Base-by-base conservation (phyloP, 1,139 yeast genomes). In the Maudiozyma humilis region DNA sequence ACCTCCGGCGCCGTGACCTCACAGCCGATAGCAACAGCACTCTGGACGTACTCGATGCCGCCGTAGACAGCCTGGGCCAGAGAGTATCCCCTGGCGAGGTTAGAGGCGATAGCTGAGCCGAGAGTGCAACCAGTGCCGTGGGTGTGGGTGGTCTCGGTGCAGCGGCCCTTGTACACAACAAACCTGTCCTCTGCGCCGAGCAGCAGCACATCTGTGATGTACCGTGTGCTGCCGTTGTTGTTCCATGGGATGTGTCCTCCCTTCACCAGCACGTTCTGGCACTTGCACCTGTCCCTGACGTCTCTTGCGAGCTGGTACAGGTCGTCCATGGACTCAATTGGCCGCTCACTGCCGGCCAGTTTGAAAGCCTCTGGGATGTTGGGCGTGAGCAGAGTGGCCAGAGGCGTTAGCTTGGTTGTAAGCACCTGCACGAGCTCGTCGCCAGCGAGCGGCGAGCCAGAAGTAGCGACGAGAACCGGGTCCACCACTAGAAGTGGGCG, bases 91-190 rank as follows among this genome's bases (percentile, higher is more conserved):
- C 68, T 69, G 2, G 95, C 89, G 39, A 86, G 53, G 53, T 83
- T 79, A 1, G 93, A 78, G 0, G 94, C 82, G 52, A 88, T 81
- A 0, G 95, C 73, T 1, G 95, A 80, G 0, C 95, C 79, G 42
- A 88, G 68, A 0, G 96, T 84, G 62, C 96, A 88, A 0, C 96
- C 96, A 1, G 96, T 86, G 8, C 96, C 96, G 60, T 88, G 96
- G 0, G 88, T 79, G 54, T 79, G 76, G 3, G 64, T 59, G 1
- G 86, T 70, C 3, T 66, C 61, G 16, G 79, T 62, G 51, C 61
- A 75, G 2, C 60, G 62, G 7, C 88, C 77, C 49, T 71, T 69
- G 57, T 75, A 78, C 0, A 76, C 59, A 1, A 71, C 67, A 36
- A 69, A 62, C 1, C 57, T 54, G 3, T 67, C 70, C 0, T 56